Conservation (phyloP, 345 rosid species). For the Nephelium lappaceum region DNA sequence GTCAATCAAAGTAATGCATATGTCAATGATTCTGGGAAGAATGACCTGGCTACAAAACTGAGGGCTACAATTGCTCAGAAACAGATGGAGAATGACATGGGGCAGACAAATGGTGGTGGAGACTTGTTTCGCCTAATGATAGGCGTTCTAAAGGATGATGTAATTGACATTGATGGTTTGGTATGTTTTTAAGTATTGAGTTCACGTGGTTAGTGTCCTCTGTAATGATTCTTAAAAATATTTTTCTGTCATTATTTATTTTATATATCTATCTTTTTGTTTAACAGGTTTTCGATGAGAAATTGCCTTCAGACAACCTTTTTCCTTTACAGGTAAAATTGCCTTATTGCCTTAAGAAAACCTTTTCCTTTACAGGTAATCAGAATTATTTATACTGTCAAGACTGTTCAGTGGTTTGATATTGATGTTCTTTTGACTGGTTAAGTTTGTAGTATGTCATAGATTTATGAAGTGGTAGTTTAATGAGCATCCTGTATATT, state of each 20-base stretch:
- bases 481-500: neutral
- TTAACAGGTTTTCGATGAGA: constrained; percentile 82
- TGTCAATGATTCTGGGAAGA: constrained; percentile 68
- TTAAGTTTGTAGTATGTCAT: neutral
- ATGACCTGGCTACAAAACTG: constrained; percentile 84
- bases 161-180: constrained; percentile 94
- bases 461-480: neutral
- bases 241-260: constrained; percentile 11
- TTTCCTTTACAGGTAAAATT: no score
- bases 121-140: constrained; percentile 82
- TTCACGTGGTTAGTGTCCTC: neutral
- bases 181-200: constrained; percentile 47
- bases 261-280: constrained; percentile 17
- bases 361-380: constrained; percentile 96
- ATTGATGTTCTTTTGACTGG: neutral
- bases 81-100: constrained; percentile 84
- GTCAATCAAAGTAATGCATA: constrained; percentile 60
- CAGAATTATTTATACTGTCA: neutral
- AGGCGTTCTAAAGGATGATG: constrained; percentile 88
- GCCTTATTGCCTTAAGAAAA: no score
- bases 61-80: constrained; percentile 95
- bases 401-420: constrained; percentile 4
- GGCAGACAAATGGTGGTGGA: constrained; percentile 83
- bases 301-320: constrained; percentile 81
- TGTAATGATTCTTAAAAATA: neutral